Evolutionary conservation across 1,139 yeast genomes (phyloP).

Genomic region (Taphrina deformans): DNA sequence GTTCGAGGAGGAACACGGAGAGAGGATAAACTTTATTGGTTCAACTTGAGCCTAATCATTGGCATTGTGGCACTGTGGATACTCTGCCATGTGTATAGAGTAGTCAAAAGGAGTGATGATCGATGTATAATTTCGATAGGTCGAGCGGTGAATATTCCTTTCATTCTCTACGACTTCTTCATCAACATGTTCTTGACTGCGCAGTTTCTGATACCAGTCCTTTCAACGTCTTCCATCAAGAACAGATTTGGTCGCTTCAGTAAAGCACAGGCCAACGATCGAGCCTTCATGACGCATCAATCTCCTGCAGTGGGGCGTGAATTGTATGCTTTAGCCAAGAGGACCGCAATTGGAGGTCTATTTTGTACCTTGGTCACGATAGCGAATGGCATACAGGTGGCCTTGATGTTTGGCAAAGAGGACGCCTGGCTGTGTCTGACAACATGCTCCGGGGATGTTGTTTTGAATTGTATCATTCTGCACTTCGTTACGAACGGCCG

Average conservation of each 20-base stretch:
- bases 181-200: not conserved
- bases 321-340: not conserved
- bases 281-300: not conserved
- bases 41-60: not conserved
- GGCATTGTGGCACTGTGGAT: not conserved
- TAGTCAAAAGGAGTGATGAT: not conserved
- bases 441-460: not conserved
- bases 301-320: not conserved
- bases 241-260: not conserved
- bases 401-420: not conserved
- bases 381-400: not conserved
- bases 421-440: slow-evolving; percentile 5
- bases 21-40: not conserved
- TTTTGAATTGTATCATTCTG: not conserved
- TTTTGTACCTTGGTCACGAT: slow-evolving; percentile 2
- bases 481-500: slow-evolving; percentile 1
- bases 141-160: not conserved
- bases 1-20: slow-evolving; percentile 1
- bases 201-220: not conserved
- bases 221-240: not conserved
- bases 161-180: not conserved
- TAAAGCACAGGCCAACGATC: not conserved
- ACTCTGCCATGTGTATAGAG: not conserved
- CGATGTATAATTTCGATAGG: slow-evolving; percentile 1
- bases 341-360: not conserved